phyloP scores from a whole-genome alignment of 2,329 filamentous ascomycete genomes.

The Stemphylium lycopersici region DNA sequence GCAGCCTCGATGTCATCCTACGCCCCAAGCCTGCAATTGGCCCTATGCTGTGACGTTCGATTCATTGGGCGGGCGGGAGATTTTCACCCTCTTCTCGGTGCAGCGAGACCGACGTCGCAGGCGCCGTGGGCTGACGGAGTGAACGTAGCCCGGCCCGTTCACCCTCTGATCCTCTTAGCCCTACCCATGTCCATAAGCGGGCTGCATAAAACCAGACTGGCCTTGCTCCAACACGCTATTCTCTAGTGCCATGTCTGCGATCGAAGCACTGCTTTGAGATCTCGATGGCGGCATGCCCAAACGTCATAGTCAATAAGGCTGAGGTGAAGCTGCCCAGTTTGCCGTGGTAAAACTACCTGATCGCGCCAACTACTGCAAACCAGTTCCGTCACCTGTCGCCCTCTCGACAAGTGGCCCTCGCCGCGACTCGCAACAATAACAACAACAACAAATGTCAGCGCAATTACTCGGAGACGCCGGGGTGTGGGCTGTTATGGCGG shows the following conservation, averaged over 20 bases:
- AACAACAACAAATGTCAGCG: constrained; percentile 21
- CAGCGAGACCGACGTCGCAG: constrained; percentile 39
- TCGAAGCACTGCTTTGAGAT: constrained; percentile 38
- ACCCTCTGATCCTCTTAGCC: constrained; percentile 31
- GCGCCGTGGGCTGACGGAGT: constrained; percentile 25
- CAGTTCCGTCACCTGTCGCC: constrained; percentile 15
- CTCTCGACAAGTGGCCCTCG: constrained; percentile 8
- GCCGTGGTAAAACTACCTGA: constrained; percentile 13
- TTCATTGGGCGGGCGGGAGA: constrained; percentile 40
- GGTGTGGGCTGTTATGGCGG: constrained; percentile 25
- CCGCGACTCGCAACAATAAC: constrained; percentile 9
- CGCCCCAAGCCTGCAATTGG: constrained; percentile 27
- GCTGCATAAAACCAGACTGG: constrained; percentile 40
- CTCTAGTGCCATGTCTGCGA: constrained; percentile 31
- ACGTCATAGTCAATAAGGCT: constrained; percentile 43
- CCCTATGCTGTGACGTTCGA: constrained; percentile 25
- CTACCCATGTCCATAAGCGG: constrained; percentile 31
- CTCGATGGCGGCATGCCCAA: constrained; percentile 31
- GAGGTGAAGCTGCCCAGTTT: constrained; percentile 33
- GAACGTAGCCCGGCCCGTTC: constrained; percentile 38
- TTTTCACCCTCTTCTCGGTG: constrained; percentile 36
- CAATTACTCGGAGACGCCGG: constrained; percentile 35
- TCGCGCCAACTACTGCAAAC: constrained; percentile 15
- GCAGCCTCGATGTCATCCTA: constrained; percentile 25
- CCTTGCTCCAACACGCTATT: constrained; percentile 33